Conservation (phyloP, 148 eudicot species). For the Rhododendron griersonianum region DNA sequence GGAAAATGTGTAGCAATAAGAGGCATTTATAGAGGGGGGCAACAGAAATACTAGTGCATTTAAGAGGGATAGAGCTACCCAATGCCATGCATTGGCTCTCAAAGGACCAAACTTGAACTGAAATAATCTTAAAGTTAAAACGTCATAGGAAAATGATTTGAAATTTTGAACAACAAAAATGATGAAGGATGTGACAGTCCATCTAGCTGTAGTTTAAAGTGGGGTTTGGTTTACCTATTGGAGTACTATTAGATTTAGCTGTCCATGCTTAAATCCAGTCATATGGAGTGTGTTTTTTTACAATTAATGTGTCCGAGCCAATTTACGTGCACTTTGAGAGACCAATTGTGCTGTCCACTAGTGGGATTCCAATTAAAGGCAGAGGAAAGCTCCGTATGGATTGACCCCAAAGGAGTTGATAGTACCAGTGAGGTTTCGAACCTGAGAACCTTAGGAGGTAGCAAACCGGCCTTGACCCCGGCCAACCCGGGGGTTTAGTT, state of each 20-base stretch:
- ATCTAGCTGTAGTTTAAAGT: neutral
- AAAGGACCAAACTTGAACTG: neutral
- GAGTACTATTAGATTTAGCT: neutral
- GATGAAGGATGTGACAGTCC: neutral
- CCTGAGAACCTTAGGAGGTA: neutral
- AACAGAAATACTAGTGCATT: neutral
- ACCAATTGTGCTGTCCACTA: neutral
- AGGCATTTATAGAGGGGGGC: constrained; percentile 1
- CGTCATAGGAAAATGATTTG: neutral
- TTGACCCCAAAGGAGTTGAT: no score
- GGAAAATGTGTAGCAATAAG: neutral
- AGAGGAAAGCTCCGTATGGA: no score
- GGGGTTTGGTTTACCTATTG: neutral
- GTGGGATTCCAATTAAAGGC: no score
- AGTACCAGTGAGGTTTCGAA: no score
- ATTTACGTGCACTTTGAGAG: neutral
- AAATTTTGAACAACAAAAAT: neutral
- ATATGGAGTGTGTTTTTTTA: neutral
- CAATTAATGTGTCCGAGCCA: neutral
- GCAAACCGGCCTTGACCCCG: no score
- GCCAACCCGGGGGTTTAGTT: no score
- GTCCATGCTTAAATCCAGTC: neutral
- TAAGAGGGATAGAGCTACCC: constrained; percentile 2
- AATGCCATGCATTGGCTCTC: constrained; percentile 9
- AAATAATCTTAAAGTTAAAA: neutral